phyloP scores from a whole-genome alignment of 1,284 basidiomycete genomes.

The Apiotrichum montevideense region DNA sequence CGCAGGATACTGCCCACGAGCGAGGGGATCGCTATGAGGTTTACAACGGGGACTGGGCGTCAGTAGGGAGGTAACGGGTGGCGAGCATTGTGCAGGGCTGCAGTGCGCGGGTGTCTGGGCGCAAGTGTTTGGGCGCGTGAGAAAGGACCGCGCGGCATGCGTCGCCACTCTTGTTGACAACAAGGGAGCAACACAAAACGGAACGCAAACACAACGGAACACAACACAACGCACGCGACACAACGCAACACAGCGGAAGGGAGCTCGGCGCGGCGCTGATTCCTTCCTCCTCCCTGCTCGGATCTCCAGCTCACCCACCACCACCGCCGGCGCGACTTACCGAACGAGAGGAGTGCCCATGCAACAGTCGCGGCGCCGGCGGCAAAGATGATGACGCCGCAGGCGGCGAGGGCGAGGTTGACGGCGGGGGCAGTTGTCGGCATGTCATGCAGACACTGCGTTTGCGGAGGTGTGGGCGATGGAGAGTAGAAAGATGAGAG shows the following conservation, averaged over 20 bases:
- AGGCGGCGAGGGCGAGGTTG: conserved; percentile 13
- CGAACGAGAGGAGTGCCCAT: conserved; percentile 11
- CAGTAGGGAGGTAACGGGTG: conserved; percentile 2
- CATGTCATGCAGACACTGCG: background rate
- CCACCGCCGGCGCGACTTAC: conserved; percentile 2
- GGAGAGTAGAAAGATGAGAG: background rate
- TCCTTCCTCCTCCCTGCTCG: no score
- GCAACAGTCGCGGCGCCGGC: conserved; percentile 6
- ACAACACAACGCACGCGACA: no score
- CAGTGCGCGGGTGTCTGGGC: no score
- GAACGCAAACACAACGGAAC: no score
- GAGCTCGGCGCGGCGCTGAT: no score
- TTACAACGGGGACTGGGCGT: conserved; percentile 16
- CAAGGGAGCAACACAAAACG: no score
- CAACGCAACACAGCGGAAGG: no score
- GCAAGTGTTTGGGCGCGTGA: background rate
- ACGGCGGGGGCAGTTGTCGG: conserved; percentile 1
- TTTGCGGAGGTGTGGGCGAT: background rate
- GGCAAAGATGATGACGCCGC: conserved; percentile 12
- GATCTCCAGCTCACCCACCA: no score
- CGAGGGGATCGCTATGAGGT: conserved; percentile 16
- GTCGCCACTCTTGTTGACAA: background rate
- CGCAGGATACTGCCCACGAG: conserved; percentile 15
- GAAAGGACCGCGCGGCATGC: background rate
- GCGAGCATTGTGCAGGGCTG: background rate